Percentiles rank a stretch among this genome's conserved stretches.
Conservation (phyloP, 2,329 filamentous ascomycete species). For the Sarocladium brachiariae region DNA sequence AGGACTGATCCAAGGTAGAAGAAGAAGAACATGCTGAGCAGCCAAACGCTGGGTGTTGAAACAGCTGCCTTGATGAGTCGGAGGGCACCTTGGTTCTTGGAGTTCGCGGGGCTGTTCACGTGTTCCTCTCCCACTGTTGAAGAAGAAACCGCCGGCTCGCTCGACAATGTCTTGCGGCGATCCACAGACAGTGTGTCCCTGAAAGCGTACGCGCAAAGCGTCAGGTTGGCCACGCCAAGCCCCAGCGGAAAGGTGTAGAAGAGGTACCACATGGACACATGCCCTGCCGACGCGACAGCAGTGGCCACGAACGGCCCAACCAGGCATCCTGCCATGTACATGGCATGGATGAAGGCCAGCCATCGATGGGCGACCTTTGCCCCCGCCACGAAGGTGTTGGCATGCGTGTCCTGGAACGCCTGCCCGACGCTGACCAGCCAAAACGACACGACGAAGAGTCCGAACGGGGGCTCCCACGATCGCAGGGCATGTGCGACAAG, state of each 20-base stretch:
- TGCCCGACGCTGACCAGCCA: conserved; percentile 52
- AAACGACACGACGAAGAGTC: conserved; percentile 50
- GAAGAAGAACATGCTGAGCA: conserved; percentile 57
- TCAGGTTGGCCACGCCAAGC: conserved; percentile 43
- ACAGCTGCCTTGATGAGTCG: conserved; percentile 38
- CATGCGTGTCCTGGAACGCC: conserved; percentile 57
- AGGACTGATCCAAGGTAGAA: conserved; percentile 51
- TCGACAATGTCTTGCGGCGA: no score
- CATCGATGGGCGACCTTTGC: conserved; percentile 47
- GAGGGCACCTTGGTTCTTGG: conserved; percentile 25
- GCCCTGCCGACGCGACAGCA: conserved; percentile 34
- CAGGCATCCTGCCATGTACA: conserved; percentile 51
- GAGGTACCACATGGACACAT: conserved; percentile 39
- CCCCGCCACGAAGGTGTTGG: conserved; percentile 53
- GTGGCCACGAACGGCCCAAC: conserved; percentile 49
- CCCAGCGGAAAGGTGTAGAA: conserved; percentile 51
- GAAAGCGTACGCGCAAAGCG: conserved; percentile 40
- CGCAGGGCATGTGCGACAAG: conserved; percentile 46
- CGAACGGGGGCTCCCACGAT: conserved; percentile 50
- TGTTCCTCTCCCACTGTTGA: no score
- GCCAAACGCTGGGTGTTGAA: conserved; percentile 42
- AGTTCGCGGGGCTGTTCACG: no score
- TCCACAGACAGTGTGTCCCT: no score
- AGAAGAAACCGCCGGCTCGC: no score
- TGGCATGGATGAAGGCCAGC: conserved; percentile 58